These are phyloP conservation scores for Akanthomyces uredinophilus DNA, from an alignment of 2,329 filamentous ascomycete genomes.

Conservation along the genomic window DNA sequence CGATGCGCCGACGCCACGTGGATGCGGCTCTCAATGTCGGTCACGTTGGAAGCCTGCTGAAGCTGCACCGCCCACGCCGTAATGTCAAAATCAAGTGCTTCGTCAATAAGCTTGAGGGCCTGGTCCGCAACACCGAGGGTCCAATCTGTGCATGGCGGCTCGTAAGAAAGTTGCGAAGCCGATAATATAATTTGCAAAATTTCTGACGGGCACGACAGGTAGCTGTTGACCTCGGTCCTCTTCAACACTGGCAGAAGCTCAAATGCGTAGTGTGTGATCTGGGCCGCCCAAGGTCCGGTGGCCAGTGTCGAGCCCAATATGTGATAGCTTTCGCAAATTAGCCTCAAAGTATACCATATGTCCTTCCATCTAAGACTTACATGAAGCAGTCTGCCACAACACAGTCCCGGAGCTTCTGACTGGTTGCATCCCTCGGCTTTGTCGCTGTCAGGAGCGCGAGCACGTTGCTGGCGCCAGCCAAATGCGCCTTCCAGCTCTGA, in stretches of 20 bases:
- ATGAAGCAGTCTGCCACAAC: conserved; percentile 45
- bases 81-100: conserved; percentile 39
- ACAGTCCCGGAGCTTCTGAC: conserved; percentile 37
- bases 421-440: conserved; percentile 25
- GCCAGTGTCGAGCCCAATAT: conserved; percentile 35
- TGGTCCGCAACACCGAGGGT: conserved; percentile 30
- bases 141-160: conserved; percentile 28
- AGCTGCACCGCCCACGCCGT: conserved; percentile 37
- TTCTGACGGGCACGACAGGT: conserved; percentile 37
- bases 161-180: conserved; percentile 39
- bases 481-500: conserved; percentile 41
- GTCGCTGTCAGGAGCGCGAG: conserved; percentile 32
- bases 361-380: conserved; percentile 26
- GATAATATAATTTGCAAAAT: conserved; percentile 42
- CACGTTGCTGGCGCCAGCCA: conserved; percentile 41
- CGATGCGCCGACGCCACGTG: conserved; percentile 43
- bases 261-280: conserved; percentile 35
- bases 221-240: conserved; percentile 38
- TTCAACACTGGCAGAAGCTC: conserved; percentile 36
- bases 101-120: conserved; percentile 35
- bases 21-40: conserved; percentile 37
- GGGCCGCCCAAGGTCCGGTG: conserved; percentile 32
- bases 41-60: conserved; percentile 29
- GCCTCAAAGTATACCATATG: conserved; percentile 1
- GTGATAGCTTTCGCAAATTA: conserved; percentile 32